Evolutionary conservation across 805 yeast genomes (phyloP).

Genomic region (Hemisphaericaspora nanyangensis): DNA sequence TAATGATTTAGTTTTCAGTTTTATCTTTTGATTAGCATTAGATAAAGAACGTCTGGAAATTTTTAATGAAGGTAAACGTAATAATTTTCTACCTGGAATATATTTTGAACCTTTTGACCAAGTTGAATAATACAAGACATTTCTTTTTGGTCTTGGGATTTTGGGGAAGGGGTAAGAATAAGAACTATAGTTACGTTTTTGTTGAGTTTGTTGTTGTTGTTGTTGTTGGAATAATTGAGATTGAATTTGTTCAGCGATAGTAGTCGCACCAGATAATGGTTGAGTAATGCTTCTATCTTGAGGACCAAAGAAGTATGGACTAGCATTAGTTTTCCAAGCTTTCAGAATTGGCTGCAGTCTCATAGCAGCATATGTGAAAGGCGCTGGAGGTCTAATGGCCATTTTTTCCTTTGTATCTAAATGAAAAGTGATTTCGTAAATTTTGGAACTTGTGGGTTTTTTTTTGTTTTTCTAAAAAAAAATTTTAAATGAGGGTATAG

Average conservation of each 20-base stretch:
- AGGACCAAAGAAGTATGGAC: slow-evolving; percentile 29
- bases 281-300: slow-evolving; percentile 37
- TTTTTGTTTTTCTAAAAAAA: no score
- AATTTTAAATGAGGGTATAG: neutral
- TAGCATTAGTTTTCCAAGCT: neutral
- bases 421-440: neutral
- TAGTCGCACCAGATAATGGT: slow-evolving; percentile 40
- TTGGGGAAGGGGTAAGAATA: slow-evolving; percentile 42
- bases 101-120: slow-evolving; percentile 32
- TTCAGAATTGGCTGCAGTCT: neutral
- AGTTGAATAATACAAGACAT: slow-evolving; percentile 47
- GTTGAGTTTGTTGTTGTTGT: slow-evolving; percentile 16
- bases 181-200: slow-evolving; percentile 16
- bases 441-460: neutral
- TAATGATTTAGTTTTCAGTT: slow-evolving; percentile 31
- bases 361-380: slow-evolving; percentile 8
- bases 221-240: slow-evolving; percentile 11
- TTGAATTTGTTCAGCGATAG: slow-evolving; percentile 27
- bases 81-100: slow-evolving; percentile 11
- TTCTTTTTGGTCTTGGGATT: slow-evolving; percentile 56
- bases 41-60: slow-evolving; percentile 31
- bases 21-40: slow-evolving; percentile 33
- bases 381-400: slow-evolving; percentile 22
- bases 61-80: slow-evolving; percentile 16
- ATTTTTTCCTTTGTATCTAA: slow-evolving; percentile 5